Conservation (phyloP, 2,329 filamentous ascomycete species). For the Daldinia sp. region DNA sequence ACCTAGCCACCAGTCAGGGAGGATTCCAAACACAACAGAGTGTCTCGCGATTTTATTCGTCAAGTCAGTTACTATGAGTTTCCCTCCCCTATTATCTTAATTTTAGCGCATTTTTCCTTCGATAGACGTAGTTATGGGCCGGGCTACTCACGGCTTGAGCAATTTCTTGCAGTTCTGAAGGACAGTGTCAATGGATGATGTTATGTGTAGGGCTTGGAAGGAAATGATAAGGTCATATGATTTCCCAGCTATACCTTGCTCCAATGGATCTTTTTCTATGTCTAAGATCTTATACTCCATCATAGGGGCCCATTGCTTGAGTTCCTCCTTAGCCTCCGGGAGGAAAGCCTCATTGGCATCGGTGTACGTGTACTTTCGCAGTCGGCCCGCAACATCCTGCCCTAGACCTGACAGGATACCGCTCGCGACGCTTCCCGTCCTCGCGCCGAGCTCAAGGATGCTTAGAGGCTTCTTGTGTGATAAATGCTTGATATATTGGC, state of each 20-base stretch:
- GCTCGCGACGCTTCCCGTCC: background rate
- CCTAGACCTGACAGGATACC: background rate
- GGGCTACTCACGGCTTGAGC: background rate
- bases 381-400: background rate
- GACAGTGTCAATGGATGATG: background rate
- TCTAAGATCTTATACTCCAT: background rate
- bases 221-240: background rate
- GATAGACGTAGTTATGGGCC: too few relatives aligned
- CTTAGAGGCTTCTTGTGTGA: background rate
- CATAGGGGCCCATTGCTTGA: background rate
- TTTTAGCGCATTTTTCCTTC: too few relatives aligned
- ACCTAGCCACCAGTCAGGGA: background rate
- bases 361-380: background rate
- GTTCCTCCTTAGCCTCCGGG: background rate
- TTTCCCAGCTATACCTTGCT: background rate
- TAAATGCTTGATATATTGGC: background rate
- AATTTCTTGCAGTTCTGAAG: background rate
- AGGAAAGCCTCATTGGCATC: background rate
- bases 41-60: background rate
- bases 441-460: background rate
- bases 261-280: background rate
- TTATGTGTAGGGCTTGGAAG: background rate
- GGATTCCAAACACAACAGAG: background rate
- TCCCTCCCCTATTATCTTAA: background rate
- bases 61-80: background rate